Base-by-base conservation (phyloP, 2,329 filamentous ascomycete species). In the Penicillium occitanis region DNA sequence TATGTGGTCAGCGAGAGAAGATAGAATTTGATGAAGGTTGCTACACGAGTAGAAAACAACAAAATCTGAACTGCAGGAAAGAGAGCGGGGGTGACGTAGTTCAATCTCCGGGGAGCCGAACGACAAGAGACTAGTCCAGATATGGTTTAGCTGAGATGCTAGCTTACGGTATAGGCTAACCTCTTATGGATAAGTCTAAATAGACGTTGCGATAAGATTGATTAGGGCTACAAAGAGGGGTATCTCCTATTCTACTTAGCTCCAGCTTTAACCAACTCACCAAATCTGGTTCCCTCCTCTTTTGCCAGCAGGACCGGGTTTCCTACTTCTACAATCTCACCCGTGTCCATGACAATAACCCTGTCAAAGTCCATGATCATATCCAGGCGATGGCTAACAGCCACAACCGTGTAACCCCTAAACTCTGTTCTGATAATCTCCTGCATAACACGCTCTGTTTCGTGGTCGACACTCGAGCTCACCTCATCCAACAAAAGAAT, bases 371-470 rank as follows among this genome's bases (percentile, higher is more conserved):
- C 76, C 5, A 78, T 73, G 46, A 79, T 78, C 0, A 76, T 77
- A 30, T 85, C 81, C 44, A 87, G 76, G 28, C 84, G 83, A 74
- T 87, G 85, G 5, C 84, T 84, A 2, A 87, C 83, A 0, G 83
- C 80, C 63, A 87, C 79, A 61, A 91, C 83, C 0, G 89, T 91
- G 66, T 86, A 84, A 1, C 77, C 77, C 2, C 74, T 73, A 70
- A 89, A 87, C 28, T 81, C 79, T 48, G 81, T 77, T 2, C 85
- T 80, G 62, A 89, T 81, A 30, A 87, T 79, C 30, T 78, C 78
- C 71, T 88, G 86, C 75, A 89, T 86, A n/a, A 81, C 77, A 42
- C 80, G 77, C 69, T 88, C 87, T 2, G 86, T 88, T 58, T 81
- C 81, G 10, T 79, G 76, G 70, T 89, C 87, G 42, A 89, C 82